phyloP scores from a whole-genome alignment of 2,329 filamentous ascomycete genomes.

The Seiridium unicorne region DNA sequence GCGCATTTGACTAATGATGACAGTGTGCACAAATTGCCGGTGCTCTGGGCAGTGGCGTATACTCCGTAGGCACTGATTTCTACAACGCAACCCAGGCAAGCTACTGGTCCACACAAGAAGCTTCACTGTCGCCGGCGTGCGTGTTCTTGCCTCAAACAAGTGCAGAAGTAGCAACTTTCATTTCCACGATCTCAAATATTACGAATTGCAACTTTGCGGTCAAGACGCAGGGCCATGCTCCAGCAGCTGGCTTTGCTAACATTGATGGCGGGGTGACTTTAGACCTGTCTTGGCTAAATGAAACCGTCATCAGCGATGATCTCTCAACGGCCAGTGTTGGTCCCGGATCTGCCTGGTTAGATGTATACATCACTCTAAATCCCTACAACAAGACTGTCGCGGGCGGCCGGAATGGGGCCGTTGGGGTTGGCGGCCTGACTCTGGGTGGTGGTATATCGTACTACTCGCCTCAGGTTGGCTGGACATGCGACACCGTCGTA shows the following conservation, averaged over 20 bases:
- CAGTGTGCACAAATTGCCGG: background rate
- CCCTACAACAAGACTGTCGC: conserved; percentile 9
- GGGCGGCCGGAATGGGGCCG: conserved; percentile 10
- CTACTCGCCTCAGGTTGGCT: conserved; percentile 13
- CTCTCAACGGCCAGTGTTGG: conserved; percentile 6
- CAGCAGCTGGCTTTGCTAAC: conserved; percentile 10
- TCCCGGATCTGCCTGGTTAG: conserved; percentile 10
- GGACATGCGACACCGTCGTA: conserved; percentile 14
- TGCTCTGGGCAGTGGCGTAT: conserved; percentile 3
- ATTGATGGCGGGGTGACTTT: conserved; percentile 10
- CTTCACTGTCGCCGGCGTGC: conserved; percentile 7
- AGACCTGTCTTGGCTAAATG: conserved; percentile 9
- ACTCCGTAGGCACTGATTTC: background rate
- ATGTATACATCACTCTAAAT: conserved; percentile 10
- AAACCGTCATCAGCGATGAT: conserved; percentile 6
- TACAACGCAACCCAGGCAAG: conserved; percentile 9
- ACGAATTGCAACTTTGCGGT: conserved; percentile 11
- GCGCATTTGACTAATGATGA: background rate
- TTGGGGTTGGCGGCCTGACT: conserved; percentile 19
- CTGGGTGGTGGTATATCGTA: conserved; percentile 17
- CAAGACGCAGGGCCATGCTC: conserved; percentile 10
- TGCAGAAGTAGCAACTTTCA: conserved; percentile 8
- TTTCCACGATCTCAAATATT: conserved; percentile 6
- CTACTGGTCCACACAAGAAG: conserved; percentile 12
- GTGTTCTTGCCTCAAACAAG: conserved; percentile 8